Evolutionary conservation across 164 flowering plant genomes (phyloP).

Genomic region (Liquidambar formosana): DNA sequence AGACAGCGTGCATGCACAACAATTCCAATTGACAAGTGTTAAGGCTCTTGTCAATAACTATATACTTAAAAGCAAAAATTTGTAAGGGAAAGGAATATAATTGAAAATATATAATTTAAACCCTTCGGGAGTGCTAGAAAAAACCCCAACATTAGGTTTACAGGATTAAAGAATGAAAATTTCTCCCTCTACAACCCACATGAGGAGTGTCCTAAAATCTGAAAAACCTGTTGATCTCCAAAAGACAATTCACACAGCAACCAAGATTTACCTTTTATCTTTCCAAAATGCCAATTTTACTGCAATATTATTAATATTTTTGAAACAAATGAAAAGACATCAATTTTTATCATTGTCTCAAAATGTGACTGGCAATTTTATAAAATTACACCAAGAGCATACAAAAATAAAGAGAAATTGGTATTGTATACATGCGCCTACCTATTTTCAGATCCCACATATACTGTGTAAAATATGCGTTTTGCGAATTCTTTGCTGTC

Average conservation of each 20-base stretch:
- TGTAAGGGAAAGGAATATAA: not conserved
- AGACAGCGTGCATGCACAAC: not conserved
- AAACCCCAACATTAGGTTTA: not conserved
- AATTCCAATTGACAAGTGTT: not conserved
- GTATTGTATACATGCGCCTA: constrained; percentile 18
- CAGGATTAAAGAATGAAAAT: not conserved
- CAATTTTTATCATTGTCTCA: no score
- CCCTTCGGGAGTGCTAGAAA: not conserved
- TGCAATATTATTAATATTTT: no score
- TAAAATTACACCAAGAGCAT: no score
- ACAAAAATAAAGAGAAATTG: not conserved
- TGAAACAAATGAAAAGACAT: no score
- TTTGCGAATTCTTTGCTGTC: constrained; percentile 94
- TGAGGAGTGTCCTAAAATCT: not conserved
- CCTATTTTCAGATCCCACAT: constrained; percentile 98
- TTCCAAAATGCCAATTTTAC: no score
- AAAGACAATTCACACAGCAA: not conserved
- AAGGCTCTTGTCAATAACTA: no score
- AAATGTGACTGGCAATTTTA: no score
- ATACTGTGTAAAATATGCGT: constrained; percentile 89
- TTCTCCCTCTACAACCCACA: not conserved
- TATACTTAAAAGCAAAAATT: no score
- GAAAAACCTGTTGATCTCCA: not conserved
- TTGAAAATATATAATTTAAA: not conserved
- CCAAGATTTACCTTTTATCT: not conserved